Base-by-base conservation (phyloP, 192 early-diverging fungal species). In the Coemansia sp. region DNA sequence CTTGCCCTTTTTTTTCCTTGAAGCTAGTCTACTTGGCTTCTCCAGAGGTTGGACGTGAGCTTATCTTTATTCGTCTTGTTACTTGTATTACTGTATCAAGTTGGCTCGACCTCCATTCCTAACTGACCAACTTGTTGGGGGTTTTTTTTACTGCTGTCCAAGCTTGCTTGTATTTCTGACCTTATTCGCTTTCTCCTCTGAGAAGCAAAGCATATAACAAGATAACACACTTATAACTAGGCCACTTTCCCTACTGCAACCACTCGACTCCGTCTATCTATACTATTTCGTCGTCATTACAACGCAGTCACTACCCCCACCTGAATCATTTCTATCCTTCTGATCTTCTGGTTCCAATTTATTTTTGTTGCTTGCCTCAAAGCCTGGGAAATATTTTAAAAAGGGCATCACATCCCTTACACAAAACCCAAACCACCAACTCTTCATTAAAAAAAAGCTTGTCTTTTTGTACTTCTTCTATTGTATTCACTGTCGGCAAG, bases 91-190 rank as follows among this genome's bases (percentile, higher is more conserved):
- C 62, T 65, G 53, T 30, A 30, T 51, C 25, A 22, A 6, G n/a
- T n/a, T 34, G 32, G 50, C 27, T 54, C 31, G 49, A 38, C 64
- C 58, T 61, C 58, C 58, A 61, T 61, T 68, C 66, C 49, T 50
- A 24, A 48, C 47, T 19, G 26, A 23, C 56, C 7, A 28, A 26
- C 32, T 51, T 14, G 21, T 53, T 25, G 51, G 51, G 9, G n/a
- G n/a, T n/a, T n/a, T n/a, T n/a, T 49, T 54, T 51, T 56, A 49
- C 66, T 68, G 24, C 66, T 23, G 23, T 12, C 19, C 58, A 67
- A 30, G 27, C 49, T 49, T 53, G 44, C 50, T 41, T 54, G 24
- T 47, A 47, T 31, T 23, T 56, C 54, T 47, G 49, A 59, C 38
- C 10, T 58, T 57, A 9, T 57, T 26, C 30, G 27, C 12, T 32